Conservation (phyloP, 2,329 filamentous ascomycete species). For the Torrubiella hemipterigena region DNA sequence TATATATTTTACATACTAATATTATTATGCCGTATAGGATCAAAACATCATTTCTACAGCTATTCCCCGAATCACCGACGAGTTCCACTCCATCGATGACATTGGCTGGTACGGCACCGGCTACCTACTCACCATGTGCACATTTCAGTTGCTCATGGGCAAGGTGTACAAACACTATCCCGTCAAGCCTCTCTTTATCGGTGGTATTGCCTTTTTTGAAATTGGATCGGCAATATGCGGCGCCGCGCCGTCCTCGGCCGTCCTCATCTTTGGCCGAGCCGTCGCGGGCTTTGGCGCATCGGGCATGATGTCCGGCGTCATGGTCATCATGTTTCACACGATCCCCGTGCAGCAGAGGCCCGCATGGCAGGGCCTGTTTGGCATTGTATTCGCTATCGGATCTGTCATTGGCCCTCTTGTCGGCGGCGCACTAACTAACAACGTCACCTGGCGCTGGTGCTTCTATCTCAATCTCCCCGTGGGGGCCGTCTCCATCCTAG, state of each 20-base stretch:
- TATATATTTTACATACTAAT: background rate
- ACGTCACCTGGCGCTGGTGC: constrained; percentile 15
- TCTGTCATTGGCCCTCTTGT: constrained; percentile 10
- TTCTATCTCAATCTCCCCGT: constrained; percentile 18
- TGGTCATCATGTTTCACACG: constrained; percentile 15
- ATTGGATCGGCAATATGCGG: constrained; percentile 22
- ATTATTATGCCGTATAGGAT: constrained; percentile 11
- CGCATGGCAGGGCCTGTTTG: constrained; percentile 22
- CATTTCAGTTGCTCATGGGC: constrained; percentile 36
- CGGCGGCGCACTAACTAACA: constrained; percentile 12
- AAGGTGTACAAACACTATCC: constrained; percentile 38
- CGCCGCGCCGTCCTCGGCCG: constrained; percentile 7
- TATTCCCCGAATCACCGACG: constrained; percentile 20
- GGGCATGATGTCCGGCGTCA: constrained; percentile 23
- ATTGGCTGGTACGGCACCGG: constrained; percentile 33
- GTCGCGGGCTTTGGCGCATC: constrained; percentile 17
- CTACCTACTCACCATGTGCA: constrained; percentile 34
- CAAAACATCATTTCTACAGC: constrained; percentile 25
- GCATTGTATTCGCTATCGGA: constrained; percentile 25
- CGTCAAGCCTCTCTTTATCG: constrained; percentile 23
- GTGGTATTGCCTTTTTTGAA: constrained; percentile 20
- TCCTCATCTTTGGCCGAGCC: constrained; percentile 9
- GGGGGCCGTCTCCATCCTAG: constrained; percentile 10
- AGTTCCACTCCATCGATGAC: constrained; percentile 25
- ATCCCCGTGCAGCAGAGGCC: constrained; percentile 14